Conservation (phyloP, 345 rosid species). For the Mallotus nudiflorus region DNA sequence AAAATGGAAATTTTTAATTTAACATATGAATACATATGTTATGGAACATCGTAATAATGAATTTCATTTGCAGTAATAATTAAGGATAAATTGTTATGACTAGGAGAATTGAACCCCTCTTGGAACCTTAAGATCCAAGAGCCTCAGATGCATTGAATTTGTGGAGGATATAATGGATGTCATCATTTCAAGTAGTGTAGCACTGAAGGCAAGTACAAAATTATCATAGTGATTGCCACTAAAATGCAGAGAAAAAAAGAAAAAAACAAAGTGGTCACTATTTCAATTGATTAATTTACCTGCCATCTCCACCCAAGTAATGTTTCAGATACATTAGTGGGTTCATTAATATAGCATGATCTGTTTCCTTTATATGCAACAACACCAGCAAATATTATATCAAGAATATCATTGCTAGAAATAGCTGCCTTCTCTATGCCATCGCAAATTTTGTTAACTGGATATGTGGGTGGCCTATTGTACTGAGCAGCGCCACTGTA, state of each 20-base stretch:
- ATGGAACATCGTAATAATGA: too few relatives aligned
- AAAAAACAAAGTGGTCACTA: too few relatives aligned
- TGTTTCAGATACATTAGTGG: conserved; percentile 9
- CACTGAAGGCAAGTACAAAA: background rate
- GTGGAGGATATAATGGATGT: background rate
- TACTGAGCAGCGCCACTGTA: conserved; percentile 47
- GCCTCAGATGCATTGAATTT: background rate
- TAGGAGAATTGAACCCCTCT: too few relatives aligned
- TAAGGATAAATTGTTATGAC: too few relatives aligned
- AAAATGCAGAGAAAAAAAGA: background rate
- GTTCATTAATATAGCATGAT: conserved; percentile 25
- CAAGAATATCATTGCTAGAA: conserved; percentile 5
- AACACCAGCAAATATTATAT: conserved; percentile 34
- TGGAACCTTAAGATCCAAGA: too few relatives aligned
- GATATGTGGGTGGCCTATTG: conserved; percentile 29
- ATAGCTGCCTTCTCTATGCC: conserved; percentile 31
- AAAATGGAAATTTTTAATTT: too few relatives aligned
- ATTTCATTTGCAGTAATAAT: too few relatives aligned
- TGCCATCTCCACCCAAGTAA: conserved; percentile 45
- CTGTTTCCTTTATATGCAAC: conserved; percentile 15
- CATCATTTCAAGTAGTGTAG: background rate
- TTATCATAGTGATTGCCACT: background rate
- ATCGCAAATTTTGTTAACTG: conserved; percentile 34
- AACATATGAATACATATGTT: too few relatives aligned
- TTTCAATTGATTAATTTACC: conserved; percentile 26